A percentile compares a stretch with the other conserved stretches of the same genome.
Conservation (phyloP, 2,329 filamentous ascomycete genomes). For the Cladosporium austrohemisphaericum region DNA sequence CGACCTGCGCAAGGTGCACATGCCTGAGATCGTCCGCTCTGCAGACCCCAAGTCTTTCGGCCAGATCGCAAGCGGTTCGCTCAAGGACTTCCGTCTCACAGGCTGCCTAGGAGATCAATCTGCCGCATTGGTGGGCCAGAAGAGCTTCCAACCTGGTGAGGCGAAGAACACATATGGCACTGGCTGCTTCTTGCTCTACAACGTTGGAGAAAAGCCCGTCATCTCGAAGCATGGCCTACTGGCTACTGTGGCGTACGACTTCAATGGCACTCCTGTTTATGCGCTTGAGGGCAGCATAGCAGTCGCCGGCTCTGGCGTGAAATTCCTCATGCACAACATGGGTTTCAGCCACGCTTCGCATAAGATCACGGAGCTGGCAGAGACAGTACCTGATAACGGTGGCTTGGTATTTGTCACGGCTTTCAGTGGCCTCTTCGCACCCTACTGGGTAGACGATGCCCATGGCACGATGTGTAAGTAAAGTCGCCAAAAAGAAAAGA, state of each 20-base stretch:
- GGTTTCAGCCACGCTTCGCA: constrained; percentile 60
- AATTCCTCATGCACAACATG: constrained; percentile 50
- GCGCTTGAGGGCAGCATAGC: constrained; percentile 78
- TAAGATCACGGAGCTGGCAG: constrained; percentile 62
- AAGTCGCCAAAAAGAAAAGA: not conserved
- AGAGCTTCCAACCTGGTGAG: constrained; percentile 70
- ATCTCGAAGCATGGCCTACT: constrained; percentile 79
- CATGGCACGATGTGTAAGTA: constrained; percentile 75
- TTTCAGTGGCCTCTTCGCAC: constrained; percentile 85
- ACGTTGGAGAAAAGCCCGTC: constrained; percentile 79
- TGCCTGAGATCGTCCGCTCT: constrained; percentile 82
- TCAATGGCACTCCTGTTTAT: constrained; percentile 68
- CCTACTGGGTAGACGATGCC: constrained; percentile 92
- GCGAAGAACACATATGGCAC: constrained; percentile 93
- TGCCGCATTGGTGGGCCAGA: constrained; percentile 70
- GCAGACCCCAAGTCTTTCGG: constrained; percentile 73
- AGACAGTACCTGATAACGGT: constrained; percentile 68
- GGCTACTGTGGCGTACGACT: constrained; percentile 83
- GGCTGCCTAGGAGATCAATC: constrained; percentile 86
- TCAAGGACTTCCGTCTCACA: constrained; percentile 70
- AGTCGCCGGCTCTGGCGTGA: constrained; percentile 65
- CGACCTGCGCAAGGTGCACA: constrained; percentile 64
- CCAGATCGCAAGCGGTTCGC: constrained; percentile 57
- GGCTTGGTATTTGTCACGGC: constrained; percentile 84
- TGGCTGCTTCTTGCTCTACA: constrained; percentile 85